Evolutionary conservation across 139 green algal species (phyloP).

Genomic region (Coelastrella sp.): DNA sequence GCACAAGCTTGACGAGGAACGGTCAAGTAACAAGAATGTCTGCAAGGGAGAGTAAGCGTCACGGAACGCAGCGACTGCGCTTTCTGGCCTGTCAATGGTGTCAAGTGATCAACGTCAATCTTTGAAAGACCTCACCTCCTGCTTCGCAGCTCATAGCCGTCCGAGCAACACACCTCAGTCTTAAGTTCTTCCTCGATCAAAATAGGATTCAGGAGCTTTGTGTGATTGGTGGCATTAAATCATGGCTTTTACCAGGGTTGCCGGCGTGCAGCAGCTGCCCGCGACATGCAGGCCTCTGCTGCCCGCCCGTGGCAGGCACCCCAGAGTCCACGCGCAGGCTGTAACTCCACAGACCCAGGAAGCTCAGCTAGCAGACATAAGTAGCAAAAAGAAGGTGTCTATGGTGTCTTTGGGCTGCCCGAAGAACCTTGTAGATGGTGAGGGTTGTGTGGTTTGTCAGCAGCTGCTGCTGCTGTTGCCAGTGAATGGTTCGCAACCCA

Average conservation of each 20-base stretch:
- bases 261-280: not conserved
- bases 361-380: not conserved
- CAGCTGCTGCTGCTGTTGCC: not conserved
- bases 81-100: too few species aligned
- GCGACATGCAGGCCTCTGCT: not conserved
- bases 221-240: too few species aligned
- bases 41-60: too few species aligned
- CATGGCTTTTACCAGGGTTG: not conserved
- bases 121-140: too few species aligned
- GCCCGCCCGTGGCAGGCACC: not conserved
- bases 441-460: not conserved
- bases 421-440: constrained; percentile 92
- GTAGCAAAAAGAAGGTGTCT: constrained; percentile 64
- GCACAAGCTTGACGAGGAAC: too few species aligned
- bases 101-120: too few species aligned
- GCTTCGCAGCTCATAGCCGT: too few species aligned
- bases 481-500: not conserved
- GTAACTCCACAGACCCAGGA: not conserved
- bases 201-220: too few species aligned
- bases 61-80: too few species aligned
- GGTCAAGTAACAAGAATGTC: too few species aligned
- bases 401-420: constrained; percentile 88
- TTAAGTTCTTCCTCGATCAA: too few species aligned
- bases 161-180: too few species aligned
- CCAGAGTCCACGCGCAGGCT: not conserved